These are phyloP conservation scores for Diaporthe nobilis DNA, from an alignment of 2,329 filamentous ascomycete species.

Conservation along the genomic window DNA sequence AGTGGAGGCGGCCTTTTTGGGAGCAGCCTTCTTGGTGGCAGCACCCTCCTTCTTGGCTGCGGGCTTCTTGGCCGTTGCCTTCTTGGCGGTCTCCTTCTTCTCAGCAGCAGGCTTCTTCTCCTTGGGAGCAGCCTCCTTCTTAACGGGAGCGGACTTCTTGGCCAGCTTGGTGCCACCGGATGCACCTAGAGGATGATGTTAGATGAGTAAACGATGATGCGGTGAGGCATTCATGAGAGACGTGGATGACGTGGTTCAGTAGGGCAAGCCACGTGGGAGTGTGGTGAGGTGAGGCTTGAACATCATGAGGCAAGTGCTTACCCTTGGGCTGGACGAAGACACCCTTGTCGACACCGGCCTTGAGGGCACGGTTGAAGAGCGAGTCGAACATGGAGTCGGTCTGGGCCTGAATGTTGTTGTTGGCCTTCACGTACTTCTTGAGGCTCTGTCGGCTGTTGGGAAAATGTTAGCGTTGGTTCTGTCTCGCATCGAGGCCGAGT, in stretches of 20 bases:
- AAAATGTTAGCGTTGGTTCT: conserved; percentile 48
- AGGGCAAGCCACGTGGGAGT: neutral
- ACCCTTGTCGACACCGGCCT: conserved; percentile 86
- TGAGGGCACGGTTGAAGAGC: conserved; percentile 89
- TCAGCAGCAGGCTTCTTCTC: conserved; percentile 51
- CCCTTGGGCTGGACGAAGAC: conserved; percentile 93
- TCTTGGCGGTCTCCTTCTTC: conserved; percentile 49
- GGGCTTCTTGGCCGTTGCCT: conserved; percentile 56
- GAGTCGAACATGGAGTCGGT: conserved; percentile 73
- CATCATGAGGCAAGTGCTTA: conserved; percentile 58
- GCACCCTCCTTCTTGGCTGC: conserved; percentile 51
- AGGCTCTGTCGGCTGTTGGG: conserved; percentile 66
- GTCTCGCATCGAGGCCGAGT: conserved; percentile 33
- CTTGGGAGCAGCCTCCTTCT: conserved; percentile 51
- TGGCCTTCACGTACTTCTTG: conserved; percentile 73
- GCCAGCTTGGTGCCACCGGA: conserved; percentile 94
- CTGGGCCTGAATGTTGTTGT: conserved; percentile 62
- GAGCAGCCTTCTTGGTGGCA: conserved; percentile 59
- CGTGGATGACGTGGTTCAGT: neutral
- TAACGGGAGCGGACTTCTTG: conserved; percentile 50
- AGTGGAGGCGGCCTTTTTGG: conserved; percentile 62
- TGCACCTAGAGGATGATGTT: conserved; percentile 66
- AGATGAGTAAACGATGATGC: neutral
- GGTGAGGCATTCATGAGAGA: neutral
- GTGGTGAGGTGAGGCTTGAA: neutral